Percentiles rank a stretch among this genome's conserved stretches.
phyloP scores from a whole-genome alignment of 495 filamentous ascomycete genomes.

The Penicillium cinerascens region DNA sequence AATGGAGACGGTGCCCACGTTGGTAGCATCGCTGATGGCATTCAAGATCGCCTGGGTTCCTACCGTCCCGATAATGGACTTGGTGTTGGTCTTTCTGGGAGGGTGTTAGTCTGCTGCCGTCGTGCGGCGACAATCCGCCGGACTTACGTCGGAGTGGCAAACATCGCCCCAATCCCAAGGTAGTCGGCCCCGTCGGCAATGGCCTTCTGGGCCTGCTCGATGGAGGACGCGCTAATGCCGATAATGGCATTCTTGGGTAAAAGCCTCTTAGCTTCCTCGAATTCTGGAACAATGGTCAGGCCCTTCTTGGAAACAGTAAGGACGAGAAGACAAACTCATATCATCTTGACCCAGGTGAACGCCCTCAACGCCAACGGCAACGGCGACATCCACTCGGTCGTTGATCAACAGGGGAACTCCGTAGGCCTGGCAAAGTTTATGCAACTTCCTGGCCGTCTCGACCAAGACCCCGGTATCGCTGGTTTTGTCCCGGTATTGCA shows the following conservation, averaged over 20 bases:
- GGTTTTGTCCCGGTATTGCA: slow-evolving; percentile 88
- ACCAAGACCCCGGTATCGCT: slow-evolving; percentile 73
- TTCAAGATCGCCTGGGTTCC: slow-evolving; percentile 69
- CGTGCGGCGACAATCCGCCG: neutral
- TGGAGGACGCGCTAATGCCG: slow-evolving; percentile 67
- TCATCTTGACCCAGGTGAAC: slow-evolving; percentile 96
- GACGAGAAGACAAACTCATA: slow-evolving; percentile 56
- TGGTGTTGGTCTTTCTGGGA: slow-evolving; percentile 61
- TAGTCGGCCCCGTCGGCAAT: slow-evolving; percentile 76
- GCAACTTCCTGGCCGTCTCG: slow-evolving; percentile 64
- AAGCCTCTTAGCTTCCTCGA: slow-evolving; percentile 63
- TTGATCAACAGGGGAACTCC: slow-evolving; percentile 87
- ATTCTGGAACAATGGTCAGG: neutral
- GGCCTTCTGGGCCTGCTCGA: slow-evolving; percentile 64
- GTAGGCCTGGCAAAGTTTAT: slow-evolving; percentile 62
- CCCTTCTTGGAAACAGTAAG: neutral
- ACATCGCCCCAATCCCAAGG: slow-evolving; percentile 83
- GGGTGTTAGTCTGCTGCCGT: slow-evolving; percentile 7
- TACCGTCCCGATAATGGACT: slow-evolving; percentile 75
- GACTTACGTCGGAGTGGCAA: slow-evolving; percentile 72
- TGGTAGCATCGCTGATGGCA: slow-evolving; percentile 41
- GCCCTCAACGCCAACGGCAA: slow-evolving; percentile 82
- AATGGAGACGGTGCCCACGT: slow-evolving; percentile 70
- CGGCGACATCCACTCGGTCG: slow-evolving; percentile 88
- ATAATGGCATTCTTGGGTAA: slow-evolving; percentile 69